Evolutionary conservation across 2,329 filamentous ascomycete species (phyloP), one percentile per base, ranked within the genome.

Genomic region (Trichoderma citrinoviride): DNA sequence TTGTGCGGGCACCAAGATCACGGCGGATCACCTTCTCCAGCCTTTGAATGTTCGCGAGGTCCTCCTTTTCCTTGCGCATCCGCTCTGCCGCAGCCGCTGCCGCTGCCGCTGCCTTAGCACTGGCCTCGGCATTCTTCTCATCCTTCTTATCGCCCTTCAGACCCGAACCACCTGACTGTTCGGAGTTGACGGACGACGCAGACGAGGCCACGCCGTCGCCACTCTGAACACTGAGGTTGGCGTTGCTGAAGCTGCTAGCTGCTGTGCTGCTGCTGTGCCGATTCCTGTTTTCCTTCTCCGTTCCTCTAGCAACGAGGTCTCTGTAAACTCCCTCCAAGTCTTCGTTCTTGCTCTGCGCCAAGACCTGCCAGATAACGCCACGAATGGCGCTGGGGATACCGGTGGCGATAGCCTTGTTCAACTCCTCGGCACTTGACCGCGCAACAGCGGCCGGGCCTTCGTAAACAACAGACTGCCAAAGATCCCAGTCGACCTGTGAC

Each of bases 341-440:
- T 67, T 94, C 90, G 71, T 92, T 96, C 77, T 97, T 96, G 79
- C 93, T 97, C 74, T 97, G 92, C 3, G 95, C 93, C 67, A 99
- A 81, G 7, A 98, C 94, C 78, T 99, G 95, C 95, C 95, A 99
- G 57, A 99, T 93, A 2, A 99, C 95, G n/a, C 95, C 96, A 65
- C 95, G 89, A 67, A 99, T 97, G 3, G 93, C 94, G 70, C 90
- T 93, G 1, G 95, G 95, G 65, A 99, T 99, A 37, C 95, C 95
- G 44, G 90, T 91, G 56, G 94, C 91, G 71, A 99, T 97, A 23
- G 95, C 93, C 69, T 85, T 87, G 73, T 94, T 97, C 65, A 99
- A 81, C 75, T 97, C 93, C 71, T 96, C 92, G 0, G 94, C 85
- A 73, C 93, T 97, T 4, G 92, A 93, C 66, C 92, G 87, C 12